phyloP scores from a whole-genome alignment of 192 early-diverging fungal species.

The Coemansia asiatica region DNA sequence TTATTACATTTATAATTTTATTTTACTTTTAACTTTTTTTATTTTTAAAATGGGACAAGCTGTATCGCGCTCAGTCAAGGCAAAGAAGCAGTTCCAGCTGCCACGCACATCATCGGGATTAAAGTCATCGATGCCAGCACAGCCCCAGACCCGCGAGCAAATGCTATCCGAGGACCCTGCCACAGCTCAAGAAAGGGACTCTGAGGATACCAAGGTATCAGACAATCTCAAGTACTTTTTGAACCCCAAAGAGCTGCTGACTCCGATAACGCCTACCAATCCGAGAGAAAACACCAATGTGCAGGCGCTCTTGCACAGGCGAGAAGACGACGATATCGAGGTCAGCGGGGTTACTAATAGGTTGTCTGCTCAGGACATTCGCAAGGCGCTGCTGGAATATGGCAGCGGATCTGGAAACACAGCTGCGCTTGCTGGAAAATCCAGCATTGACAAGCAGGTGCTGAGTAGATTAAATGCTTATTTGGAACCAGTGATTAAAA shows the following conservation, averaged over 20 bases:
- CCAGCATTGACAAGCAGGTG: slow-evolving; percentile 17
- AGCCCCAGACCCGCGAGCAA: slow-evolving; percentile 38
- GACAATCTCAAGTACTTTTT: slow-evolving; percentile 47
- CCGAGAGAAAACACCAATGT: slow-evolving; percentile 42
- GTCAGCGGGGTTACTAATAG: slow-evolving; percentile 8
- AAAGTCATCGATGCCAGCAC: neutral
- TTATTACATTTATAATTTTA: too few species aligned
- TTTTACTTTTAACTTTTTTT: neutral
- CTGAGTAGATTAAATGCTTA: slow-evolving; percentile 12
- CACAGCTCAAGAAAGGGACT: neutral
- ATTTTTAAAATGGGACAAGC: slow-evolving; percentile 43
- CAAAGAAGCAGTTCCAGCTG: slow-evolving; percentile 15
- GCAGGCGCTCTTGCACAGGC: slow-evolving; percentile 30
- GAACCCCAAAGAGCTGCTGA: slow-evolving; percentile 35
- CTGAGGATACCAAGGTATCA: slow-evolving; percentile 8
- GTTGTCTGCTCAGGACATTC: slow-evolving; percentile 10
- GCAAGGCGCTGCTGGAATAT: slow-evolving; percentile 7
- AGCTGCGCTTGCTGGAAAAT: slow-evolving; percentile 2
- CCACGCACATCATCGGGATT: slow-evolving; percentile 13
- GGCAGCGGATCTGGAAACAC: neutral
- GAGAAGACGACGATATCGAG: slow-evolving; percentile 13
- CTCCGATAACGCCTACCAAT: slow-evolving; percentile 31
- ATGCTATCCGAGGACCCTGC: slow-evolving; percentile 31
- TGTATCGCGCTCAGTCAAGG: slow-evolving; percentile 17
- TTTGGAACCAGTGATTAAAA: slow-evolving; percentile 7